Evolutionary conservation across 768 basidiomycete species (phyloP).

Genomic region (Trametes sanguinea): DNA sequence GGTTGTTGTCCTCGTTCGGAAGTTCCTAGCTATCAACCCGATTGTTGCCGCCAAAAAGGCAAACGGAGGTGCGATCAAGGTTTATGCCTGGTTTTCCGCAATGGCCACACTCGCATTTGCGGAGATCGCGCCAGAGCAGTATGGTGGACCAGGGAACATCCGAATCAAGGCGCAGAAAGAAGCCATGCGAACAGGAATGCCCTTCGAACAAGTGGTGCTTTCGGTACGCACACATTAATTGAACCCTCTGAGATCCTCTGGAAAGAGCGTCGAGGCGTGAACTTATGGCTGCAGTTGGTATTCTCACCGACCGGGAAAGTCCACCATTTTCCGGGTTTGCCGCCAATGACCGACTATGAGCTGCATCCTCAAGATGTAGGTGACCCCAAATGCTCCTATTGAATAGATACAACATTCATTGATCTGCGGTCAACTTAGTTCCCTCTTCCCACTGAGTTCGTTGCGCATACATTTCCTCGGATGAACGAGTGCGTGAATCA

Average conservation of each 20-base stretch:
- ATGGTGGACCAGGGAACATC: conserved; percentile 19
- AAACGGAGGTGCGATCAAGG: conserved; percentile 18
- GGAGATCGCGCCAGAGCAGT: conserved; percentile 15
- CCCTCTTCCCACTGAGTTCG: neutral
- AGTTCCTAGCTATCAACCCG: conserved; percentile 8
- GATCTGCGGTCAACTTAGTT: neutral
- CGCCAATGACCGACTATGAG: conserved; percentile 29
- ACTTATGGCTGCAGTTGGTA: neutral
- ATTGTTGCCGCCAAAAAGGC: neutral
- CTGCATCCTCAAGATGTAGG: conserved; percentile 24
- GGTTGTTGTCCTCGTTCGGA: too few relatives aligned
- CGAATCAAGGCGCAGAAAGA: conserved; percentile 11
- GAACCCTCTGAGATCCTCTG: neutral
- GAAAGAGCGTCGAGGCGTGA: neutral
- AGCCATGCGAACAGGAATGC: conserved; percentile 1
- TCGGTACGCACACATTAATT: conserved; percentile 1
- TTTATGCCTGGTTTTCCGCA: conserved; percentile 19
- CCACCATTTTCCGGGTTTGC: conserved; percentile 22
- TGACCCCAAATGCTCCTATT: neutral
- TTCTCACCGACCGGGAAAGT: conserved; percentile 13
- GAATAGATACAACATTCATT: neutral
- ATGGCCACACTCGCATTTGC: conserved; percentile 7
- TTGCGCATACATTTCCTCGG: neutral
- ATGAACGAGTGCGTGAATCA: neutral
- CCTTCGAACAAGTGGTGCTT: conserved; percentile 4